Base-by-base conservation (phyloP, 2,329 filamentous ascomycete species). In the Neofusicoccum kwambonambiense region DNA sequence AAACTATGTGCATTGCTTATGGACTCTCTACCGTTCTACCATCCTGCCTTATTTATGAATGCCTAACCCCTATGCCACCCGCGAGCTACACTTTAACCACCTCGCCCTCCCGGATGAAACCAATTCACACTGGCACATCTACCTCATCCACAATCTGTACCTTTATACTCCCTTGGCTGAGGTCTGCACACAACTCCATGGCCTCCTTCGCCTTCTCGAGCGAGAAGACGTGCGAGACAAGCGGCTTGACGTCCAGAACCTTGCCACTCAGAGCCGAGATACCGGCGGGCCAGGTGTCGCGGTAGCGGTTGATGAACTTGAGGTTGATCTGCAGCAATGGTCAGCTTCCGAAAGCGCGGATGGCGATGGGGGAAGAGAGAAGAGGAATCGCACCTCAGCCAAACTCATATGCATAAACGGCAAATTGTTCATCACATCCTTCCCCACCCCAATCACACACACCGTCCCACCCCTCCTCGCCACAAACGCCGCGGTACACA, bases 221-320 rank as follows among this genome's bases (percentile, higher is more conserved):
- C 0, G 85, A 83, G 67, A 87, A 89, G 0, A 79, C 81, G 73
- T 91, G 88, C 11, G 87, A 87, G 3, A 90, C 83, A 17, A 90
- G 75, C 56, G 81, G 82, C 70, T 87, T 87, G 19, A 89, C 77
- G 70, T 90, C 83, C 8, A 91, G 72, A 1, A 90, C 80, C 0
- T 84, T 84, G 3, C 86, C 85, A 45, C 80, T 82, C 34, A 91
- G 71, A 54, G 84, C 86, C 6, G 84, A 80, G 39, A 91, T 88
- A 0, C 86, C 89, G 0, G 84, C 82, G 0, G 88, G 88, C 88
- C 89, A 91, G 0, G 88, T 90, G 70, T 90, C 87, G 45, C 83
- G 81, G 72, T 90, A 91, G 7, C 89, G 81, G 73, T 91, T 90
- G 72, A 90, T 90, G 76, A 91, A 91, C 42, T 84, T 85, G 31